Evolutionary conservation across 2,329 filamentous ascomycete species (phyloP), one percentile per base, ranked within the genome.

Genomic region (Penicillium sp.): DNA sequence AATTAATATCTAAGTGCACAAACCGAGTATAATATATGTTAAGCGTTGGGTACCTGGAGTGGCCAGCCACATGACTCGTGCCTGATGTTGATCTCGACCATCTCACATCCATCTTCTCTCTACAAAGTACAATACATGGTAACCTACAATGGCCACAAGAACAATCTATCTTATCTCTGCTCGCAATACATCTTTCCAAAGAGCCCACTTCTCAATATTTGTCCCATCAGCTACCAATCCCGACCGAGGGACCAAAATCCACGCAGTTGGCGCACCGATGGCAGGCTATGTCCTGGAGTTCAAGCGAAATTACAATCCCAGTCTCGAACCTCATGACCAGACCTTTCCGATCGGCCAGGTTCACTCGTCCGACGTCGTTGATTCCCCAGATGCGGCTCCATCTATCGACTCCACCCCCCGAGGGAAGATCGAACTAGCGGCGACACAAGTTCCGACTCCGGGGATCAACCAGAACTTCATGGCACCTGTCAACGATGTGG

Each of bases 401-500:
- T 42, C 17, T 9, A 54, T 33, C 7, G 61, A 67, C 42, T 51
- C 33, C n/a, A 48, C 28, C 7, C 61, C 66, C 3, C 53, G 43
- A 28, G 57, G 56, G 13, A 47, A 57, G 13, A 48, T 69, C 10
- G 64, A 68, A 42, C 17, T 59, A 33, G 60, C 55, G 12, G 67
- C 66, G 6, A 39, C 39, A 6, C 55, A 64, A 41, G 45, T 68
- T 7, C 58, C 57, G 2, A 55, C 65, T 2, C 64, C 65, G 2
- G 38, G 61, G 6, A 57, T 63, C n/a, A 66, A 61, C 44, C 45
- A 64, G 42, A 65, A 67, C 35, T 68, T 67, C 32, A 53, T 65
- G 49, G 64, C 63, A 2, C 64, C 66, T 3, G 64, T 68, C 3
- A 68, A 66, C 21, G 61, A 65, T 55, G 65, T 68, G 49, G 49